phyloP scores from a whole-genome alignment of 129 eudicot species.

The Artemisia annua region DNA sequence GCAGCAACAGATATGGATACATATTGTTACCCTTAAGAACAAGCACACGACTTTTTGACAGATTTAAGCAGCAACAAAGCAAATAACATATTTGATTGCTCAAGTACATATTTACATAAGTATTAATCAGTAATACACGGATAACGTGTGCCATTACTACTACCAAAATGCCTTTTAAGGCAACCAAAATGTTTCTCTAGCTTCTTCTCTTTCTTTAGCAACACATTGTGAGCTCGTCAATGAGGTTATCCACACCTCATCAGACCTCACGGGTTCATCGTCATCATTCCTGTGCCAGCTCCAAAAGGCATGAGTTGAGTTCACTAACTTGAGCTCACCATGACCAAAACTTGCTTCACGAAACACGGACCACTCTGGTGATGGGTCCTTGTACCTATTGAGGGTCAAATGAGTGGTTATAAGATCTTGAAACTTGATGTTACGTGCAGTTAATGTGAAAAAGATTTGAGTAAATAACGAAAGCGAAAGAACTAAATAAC shows the following conservation, averaged over 20 bases:
- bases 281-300: slow-evolving; percentile 98
- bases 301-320: slow-evolving; percentile 86
- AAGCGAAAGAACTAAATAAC: background rate
- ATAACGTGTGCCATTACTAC: background rate
- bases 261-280: slow-evolving; percentile 89
- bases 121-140: slow-evolving; percentile 15
- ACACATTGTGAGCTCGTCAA: slow-evolving; percentile 61
- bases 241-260: slow-evolving; percentile 85
- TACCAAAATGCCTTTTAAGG: slow-evolving; percentile 31
- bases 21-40: background rate
- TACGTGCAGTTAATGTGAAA: background rate
- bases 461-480: background rate
- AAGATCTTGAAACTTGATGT: background rate
- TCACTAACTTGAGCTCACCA: slow-evolving; percentile 81
- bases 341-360: slow-evolving; percentile 98
- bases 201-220: slow-evolving; percentile 36
- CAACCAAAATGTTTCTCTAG: slow-evolving; percentile 44
- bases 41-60: background rate
- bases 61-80: slow-evolving; percentile 11
- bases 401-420: background rate
- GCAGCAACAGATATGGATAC: background rate
- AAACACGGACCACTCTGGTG: slow-evolving; percentile 90
- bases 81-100: slow-evolving; percentile 4
- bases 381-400: slow-evolving; percentile 65
- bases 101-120: background rate